Evolutionary conservation across 2,329 filamentous ascomycete genomes (phyloP).

Genomic region (Beauveria sp.): DNA sequence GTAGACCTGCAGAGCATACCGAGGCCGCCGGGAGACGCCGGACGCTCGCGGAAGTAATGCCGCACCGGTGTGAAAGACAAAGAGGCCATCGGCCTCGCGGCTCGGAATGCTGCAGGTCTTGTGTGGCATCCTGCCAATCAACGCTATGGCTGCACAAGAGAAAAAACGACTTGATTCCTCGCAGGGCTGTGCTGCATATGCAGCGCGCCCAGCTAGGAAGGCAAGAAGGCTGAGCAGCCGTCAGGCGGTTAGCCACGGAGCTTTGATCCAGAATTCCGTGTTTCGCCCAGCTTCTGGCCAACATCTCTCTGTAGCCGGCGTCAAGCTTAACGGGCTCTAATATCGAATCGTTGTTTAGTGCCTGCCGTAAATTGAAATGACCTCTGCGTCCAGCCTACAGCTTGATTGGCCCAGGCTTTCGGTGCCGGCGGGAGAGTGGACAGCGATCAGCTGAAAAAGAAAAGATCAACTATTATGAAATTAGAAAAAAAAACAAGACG

Average conservation of each 20-base stretch:
- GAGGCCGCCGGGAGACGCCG: background rate
- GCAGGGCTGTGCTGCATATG: constrained; percentile 2
- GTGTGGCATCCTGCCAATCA: background rate
- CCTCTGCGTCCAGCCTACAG: no score
- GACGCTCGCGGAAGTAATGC: background rate
- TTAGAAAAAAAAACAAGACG: background rate
- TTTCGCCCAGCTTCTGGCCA: no score
- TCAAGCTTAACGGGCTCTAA: no score
- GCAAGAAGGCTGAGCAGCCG: background rate
- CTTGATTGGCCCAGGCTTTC: no score
- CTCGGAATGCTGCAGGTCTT: background rate
- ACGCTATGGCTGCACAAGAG: background rate
- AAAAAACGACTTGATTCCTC: background rate
- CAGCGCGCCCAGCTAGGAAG: background rate
- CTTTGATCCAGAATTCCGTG: background rate
- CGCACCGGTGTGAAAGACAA: background rate
- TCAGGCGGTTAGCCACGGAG: background rate
- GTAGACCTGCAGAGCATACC: background rate
- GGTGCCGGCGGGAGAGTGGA: no score
- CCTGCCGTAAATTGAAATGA: no score
- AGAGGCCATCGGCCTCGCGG: background rate
- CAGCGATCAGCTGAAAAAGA: background rate
- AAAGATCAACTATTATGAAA: background rate
- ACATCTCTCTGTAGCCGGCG: no score
- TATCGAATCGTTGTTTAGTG: no score